These are phyloP conservation scores for Pigoraptor vietnamica DNA, from an alignment of 78 protist genomes.

Conservation along the genomic window DNA sequence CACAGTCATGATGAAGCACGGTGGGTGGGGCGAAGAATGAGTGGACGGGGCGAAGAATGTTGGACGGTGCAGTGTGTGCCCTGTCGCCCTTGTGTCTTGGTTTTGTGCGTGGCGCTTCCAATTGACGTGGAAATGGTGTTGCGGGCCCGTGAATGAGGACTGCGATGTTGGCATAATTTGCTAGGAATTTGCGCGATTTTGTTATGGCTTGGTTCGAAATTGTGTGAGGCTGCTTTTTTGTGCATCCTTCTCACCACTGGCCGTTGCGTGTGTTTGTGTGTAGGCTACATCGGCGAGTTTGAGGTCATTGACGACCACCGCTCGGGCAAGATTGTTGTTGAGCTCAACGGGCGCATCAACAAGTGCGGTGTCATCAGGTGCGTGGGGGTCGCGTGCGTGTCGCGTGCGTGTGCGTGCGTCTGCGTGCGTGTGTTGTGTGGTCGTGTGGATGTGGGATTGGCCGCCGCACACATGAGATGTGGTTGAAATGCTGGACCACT, in stretches of 20 bases:
- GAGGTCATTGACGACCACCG: conserved; percentile 99
- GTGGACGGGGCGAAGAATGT: no score
- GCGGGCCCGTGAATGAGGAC: no score
- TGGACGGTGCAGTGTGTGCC: no score
- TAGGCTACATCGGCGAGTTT: conserved; percentile 99
- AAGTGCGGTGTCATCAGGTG: conserved; percentile 94
- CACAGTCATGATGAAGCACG: conserved; percentile 97
- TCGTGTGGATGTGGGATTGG: background rate
- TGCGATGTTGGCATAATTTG: no score
- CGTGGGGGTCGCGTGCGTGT: background rate
- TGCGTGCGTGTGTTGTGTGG: background rate
- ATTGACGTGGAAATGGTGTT: background rate
- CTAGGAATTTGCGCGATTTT: no score
- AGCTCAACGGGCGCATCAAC: conserved; percentile 98
- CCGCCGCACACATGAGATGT: background rate
- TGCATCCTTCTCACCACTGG: background rate
- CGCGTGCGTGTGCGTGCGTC: background rate
- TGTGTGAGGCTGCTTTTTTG: no score
- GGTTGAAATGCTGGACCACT: no score
- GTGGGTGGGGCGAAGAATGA: no score
- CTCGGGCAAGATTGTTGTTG: conserved; percentile 96
- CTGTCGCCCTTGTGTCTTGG: background rate
- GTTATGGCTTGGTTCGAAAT: background rate
- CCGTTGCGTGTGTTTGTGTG: background rate
- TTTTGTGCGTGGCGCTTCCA: no score